Evolutionary conservation across 2,329 filamentous ascomycete genomes (phyloP).

Genomic region (Corynespora cassiicola): DNA sequence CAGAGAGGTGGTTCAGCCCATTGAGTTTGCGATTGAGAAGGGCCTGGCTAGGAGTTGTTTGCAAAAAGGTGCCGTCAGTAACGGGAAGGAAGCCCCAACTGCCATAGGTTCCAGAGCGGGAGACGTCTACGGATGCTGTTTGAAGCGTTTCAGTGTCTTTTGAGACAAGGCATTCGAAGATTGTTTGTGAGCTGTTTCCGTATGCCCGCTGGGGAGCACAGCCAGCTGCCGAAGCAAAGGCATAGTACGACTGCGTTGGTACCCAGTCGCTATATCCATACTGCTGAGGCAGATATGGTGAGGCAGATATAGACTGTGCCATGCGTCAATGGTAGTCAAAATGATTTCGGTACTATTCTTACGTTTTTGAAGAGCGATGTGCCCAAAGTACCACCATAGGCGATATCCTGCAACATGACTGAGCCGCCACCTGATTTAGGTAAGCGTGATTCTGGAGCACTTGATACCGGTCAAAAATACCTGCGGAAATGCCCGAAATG

Average conservation of each 20-base stretch:
- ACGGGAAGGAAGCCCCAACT: conserved; percentile 54
- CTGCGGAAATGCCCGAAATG: conserved; percentile 48
- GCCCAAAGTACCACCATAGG: conserved; percentile 39
- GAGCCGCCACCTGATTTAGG: conserved; percentile 31
- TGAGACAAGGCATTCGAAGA: conserved; percentile 52
- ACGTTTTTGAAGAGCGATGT: conserved; percentile 45
- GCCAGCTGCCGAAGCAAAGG: conserved; percentile 46
- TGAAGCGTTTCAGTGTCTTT: conserved; percentile 46
- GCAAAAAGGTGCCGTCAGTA: conserved; percentile 50
- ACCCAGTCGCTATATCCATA: conserved; percentile 57
- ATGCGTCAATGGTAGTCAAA: not conserved
- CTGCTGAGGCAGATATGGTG: conserved; percentile 62
- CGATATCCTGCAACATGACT: conserved; percentile 47
- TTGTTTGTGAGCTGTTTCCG: conserved; percentile 31
- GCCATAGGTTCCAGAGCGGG: conserved; percentile 44
- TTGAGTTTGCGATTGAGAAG: conserved; percentile 46
- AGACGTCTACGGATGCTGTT: conserved; percentile 44
- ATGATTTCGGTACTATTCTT: conserved; percentile 9
- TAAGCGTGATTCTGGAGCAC: no score
- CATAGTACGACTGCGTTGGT: conserved; percentile 55
- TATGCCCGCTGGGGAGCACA: conserved; percentile 26
- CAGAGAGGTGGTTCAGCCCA: conserved; percentile 42
- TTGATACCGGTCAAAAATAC: no score
- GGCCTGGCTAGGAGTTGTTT: conserved; percentile 46
- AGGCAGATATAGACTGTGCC: conserved; percentile 43